Evolutionary conservation across 208 protist genomes (phyloP).

Genomic region (Crithidia bombi): DNA sequence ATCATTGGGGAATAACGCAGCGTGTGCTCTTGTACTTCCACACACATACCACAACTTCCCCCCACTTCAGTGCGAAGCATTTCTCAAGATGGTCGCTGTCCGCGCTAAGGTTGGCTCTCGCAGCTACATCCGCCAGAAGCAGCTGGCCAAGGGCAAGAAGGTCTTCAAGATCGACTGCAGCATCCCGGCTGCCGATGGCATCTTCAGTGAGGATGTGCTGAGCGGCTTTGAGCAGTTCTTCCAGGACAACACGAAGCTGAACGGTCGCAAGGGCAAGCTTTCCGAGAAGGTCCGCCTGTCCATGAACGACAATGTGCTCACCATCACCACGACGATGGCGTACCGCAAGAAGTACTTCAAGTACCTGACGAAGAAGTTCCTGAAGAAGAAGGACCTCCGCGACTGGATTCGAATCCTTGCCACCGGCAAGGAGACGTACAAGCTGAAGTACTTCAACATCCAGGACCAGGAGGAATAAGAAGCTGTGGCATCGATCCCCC

Average conservation of each 20-base stretch:
- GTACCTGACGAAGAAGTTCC: slow-evolving; percentile 99
- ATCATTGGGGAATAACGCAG: background rate
- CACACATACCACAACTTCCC: slow-evolving; percentile 18
- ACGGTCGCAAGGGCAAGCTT: slow-evolving; percentile 97
- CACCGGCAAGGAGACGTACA: slow-evolving; percentile 95
- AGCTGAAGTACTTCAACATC: slow-evolving; percentile 99
- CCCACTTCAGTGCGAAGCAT: slow-evolving; percentile 16
- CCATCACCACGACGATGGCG: slow-evolving; percentile 86
- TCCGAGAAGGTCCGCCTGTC: slow-evolving; percentile 90
- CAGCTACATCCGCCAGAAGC: slow-evolving; percentile 79
- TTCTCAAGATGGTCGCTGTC: slow-evolving; percentile 88
- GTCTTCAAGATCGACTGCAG: slow-evolving; percentile 87
- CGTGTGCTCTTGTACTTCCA: slow-evolving; percentile 39
- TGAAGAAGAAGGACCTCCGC: slow-evolving; percentile 98
- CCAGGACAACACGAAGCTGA: slow-evolving; percentile 97
- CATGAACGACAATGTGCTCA: slow-evolving; percentile 93
- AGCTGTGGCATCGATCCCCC: background rate
- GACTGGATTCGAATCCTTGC: slow-evolving; percentile 98
- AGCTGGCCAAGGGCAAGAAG: slow-evolving; percentile 91
- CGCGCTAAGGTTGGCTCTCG: slow-evolving; percentile 91
- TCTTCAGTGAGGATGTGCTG: slow-evolving; percentile 88
- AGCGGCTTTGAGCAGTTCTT: slow-evolving; percentile 96
- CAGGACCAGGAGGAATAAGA: slow-evolving; percentile 89
- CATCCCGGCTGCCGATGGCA: slow-evolving; percentile 62
- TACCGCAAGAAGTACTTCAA: slow-evolving; percentile 99